These are phyloP conservation scores for Hordeum pubiflorum DNA, from an alignment of 202 grass and related monocot species.

Conservation along the genomic window DNA sequence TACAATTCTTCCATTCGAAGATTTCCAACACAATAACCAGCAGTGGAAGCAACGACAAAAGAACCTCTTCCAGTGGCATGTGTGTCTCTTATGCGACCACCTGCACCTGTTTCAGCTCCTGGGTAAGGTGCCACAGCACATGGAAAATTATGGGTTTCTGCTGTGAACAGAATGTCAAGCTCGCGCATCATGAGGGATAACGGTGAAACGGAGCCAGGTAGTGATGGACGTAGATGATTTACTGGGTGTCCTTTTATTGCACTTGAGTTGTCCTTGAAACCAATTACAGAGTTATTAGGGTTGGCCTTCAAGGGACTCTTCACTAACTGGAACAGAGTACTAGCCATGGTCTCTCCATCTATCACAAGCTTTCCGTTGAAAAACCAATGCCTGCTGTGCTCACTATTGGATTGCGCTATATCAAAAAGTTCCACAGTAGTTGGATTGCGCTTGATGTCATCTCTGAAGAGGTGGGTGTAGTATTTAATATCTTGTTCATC, in stretches of 20 bases:
- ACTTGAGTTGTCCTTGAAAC: conserved; percentile 93
- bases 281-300: conserved; percentile 81
- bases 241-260: conserved; percentile 78
- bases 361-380: conserved; percentile 85
- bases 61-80: conserved; percentile 89
- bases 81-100: conserved; percentile 88
- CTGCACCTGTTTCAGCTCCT: conserved; percentile 83
- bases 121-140: conserved; percentile 94
- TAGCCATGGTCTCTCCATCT: conserved; percentile 64
- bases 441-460: conserved; percentile 80
- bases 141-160: conserved; percentile 98
- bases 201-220: conserved; percentile 49
- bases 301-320: conserved; percentile 81
- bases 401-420: conserved; percentile 85
- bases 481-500: conserved; percentile 94
- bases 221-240: conserved; percentile 52
- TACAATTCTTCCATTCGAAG: conserved; percentile 56
- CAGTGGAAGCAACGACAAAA: conserved; percentile 83
- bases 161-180: conserved; percentile 85
- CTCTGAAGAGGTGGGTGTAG: conserved; percentile 81
- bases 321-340: conserved; percentile 85
- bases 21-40: conserved; percentile 90
- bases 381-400: conserved; percentile 93
- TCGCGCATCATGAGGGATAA: conserved; percentile 43
- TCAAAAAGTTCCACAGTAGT: conserved; percentile 93